Evolutionary conservation across 768 basidiomycete species (phyloP).

Genomic region (Bullera alba): DNA sequence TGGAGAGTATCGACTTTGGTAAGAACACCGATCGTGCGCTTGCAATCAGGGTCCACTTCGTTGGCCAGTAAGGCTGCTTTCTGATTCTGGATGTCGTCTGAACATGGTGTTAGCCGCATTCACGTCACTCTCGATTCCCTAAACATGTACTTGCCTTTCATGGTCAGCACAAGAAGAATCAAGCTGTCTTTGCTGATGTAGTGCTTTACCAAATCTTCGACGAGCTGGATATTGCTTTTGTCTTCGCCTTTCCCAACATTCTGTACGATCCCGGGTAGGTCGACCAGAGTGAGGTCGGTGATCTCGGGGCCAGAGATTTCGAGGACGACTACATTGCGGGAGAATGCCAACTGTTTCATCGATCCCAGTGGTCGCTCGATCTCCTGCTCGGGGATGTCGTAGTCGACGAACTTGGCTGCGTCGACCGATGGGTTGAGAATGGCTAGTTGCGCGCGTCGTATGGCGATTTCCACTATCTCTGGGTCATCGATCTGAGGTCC

Average conservation of each 20-base stretch:
- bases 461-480: background rate
- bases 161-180: conserved; percentile 62
- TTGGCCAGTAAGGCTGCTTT: conserved; percentile 55
- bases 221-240: conserved; percentile 48
- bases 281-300: conserved; percentile 37
- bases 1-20: conserved; percentile 64
- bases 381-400: background rate
- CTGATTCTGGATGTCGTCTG: conserved; percentile 66
- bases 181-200: conserved; percentile 55
- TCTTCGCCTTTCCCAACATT: conserved; percentile 49
- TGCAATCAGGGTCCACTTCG: conserved; percentile 53
- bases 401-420: background rate
- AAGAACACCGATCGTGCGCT: conserved; percentile 65
- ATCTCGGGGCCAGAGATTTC: conserved; percentile 42
- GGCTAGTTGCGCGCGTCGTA: background rate
- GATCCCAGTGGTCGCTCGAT: background rate
- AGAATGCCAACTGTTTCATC: background rate
- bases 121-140: no score
- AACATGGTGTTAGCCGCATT: conserved; percentile 2
- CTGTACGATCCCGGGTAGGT: conserved; percentile 55
- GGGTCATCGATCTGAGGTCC: background rate
- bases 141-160: conserved; percentile 51
- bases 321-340: background rate
- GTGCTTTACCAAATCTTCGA: conserved; percentile 51
- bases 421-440: background rate